A percentile compares a stretch with the other conserved stretches of the same genome.
These are phyloP conservation scores for Coccomyxa subellipsoidea DNA, from an alignment of 163 green algal species.

Conservation along the genomic window DNA sequence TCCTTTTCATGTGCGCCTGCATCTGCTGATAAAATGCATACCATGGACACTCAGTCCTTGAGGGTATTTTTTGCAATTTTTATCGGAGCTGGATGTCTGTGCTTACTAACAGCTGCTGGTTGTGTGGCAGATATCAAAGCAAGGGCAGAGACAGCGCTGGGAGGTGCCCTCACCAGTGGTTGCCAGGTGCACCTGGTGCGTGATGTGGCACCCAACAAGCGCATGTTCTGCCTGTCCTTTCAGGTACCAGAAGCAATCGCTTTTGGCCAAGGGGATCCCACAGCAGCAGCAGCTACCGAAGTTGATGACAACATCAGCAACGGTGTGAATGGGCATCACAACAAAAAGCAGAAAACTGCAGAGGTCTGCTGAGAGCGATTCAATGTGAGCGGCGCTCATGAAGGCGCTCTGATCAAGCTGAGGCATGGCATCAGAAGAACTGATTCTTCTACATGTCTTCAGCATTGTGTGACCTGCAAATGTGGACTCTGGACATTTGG, in stretches of 20 bases:
- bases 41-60: too few species aligned
- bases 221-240: slow-evolving; percentile 89
- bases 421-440: too few species aligned
- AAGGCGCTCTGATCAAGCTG: too few species aligned
- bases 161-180: slow-evolving; percentile 38
- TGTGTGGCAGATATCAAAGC: slow-evolving; percentile 58
- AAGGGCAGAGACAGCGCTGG: slow-evolving; percentile 60
- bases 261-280: slow-evolving; percentile 28
- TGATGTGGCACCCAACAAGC: slow-evolving; percentile 94
- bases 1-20: neutral
- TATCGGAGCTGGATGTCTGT: too few species aligned
- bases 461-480: too few species aligned
- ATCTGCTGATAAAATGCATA: too few species aligned
- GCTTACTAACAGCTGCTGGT: neutral
- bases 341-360: neutral
- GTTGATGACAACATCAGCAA: neutral
- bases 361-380: neutral
- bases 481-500: neutral
- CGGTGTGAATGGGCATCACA: neutral
- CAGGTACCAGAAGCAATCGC: slow-evolving; percentile 64
- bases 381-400: neutral
- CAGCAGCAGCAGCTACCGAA: neutral
- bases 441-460: too few species aligned
- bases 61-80: too few species aligned
- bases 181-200: slow-evolving; percentile 64